phyloP scores from a whole-genome alignment of 2,329 filamentous ascomycete species.

The Cytospora schulzeri region DNA sequence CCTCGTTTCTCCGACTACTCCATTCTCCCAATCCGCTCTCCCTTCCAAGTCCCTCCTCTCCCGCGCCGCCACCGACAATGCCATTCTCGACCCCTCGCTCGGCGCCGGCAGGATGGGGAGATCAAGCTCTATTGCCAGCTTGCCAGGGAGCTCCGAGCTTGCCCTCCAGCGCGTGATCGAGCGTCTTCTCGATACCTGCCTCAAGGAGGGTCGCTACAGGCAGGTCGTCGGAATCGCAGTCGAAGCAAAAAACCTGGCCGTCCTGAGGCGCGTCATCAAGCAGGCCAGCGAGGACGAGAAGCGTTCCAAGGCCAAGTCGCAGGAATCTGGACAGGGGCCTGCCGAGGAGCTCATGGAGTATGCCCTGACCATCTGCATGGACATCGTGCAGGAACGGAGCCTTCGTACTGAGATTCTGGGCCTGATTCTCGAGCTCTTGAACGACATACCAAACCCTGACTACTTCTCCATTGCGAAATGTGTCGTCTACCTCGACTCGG shows the following conservation, averaged over 20 bases:
- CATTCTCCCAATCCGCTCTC: conserved; percentile 90
- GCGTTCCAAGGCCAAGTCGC: conserved; percentile 62
- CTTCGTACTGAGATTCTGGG: conserved; percentile 83
- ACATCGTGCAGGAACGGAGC: conserved; percentile 89
- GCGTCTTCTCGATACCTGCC: conserved; percentile 87
- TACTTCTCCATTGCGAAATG: conserved; percentile 99
- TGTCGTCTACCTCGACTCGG: conserved; percentile 91
- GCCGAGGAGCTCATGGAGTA: conserved; percentile 97
- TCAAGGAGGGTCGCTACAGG: conserved; percentile 82
- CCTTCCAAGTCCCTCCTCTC: conserved; percentile 96
- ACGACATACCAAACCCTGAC: conserved; percentile 87
- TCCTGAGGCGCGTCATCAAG: conserved; percentile 83
- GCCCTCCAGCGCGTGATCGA: conserved; percentile 84
- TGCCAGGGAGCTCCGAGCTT: conserved; percentile 69
- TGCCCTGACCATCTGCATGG: conserved; percentile 93
- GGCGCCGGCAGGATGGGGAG: conserved; percentile 56
- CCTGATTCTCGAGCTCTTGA: conserved; percentile 92
- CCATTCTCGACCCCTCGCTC: conserved; percentile 61
- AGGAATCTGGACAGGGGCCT: conserved; percentile 55
- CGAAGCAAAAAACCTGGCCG: conserved; percentile 88
- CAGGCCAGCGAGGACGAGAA: conserved; percentile 87
- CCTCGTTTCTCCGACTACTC: conserved; percentile 85
- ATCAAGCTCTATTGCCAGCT: conserved; percentile 65
- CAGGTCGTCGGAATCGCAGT: conserved; percentile 97
- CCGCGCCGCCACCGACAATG: conserved; percentile 69